Evolutionary conservation across 495 filamentous ascomycete genomes (phyloP).

Genomic region (Beverwykella pulmonaria): DNA sequence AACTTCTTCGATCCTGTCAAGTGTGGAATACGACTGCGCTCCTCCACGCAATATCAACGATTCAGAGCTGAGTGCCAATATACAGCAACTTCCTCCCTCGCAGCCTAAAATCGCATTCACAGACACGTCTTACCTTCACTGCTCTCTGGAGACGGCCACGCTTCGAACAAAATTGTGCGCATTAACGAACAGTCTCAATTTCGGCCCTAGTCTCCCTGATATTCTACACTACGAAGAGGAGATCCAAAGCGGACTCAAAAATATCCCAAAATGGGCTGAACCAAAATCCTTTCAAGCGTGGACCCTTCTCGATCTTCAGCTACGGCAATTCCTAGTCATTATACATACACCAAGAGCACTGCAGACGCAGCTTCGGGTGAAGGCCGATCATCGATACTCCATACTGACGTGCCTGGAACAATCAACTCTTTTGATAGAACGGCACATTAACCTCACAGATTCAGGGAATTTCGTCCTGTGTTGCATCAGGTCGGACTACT

Average conservation of each 20-base stretch:
- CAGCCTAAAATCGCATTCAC: conserved; percentile 12
- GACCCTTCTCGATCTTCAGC: conserved; percentile 27
- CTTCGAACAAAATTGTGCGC: conserved; percentile 18
- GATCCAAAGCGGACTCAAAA: conserved; percentile 6
- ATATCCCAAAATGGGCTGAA: conserved; percentile 19
- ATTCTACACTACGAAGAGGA: conserved; percentile 17
- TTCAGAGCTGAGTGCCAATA: neutral
- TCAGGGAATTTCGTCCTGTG: conserved; percentile 19
- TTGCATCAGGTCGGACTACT: conserved; percentile 23
- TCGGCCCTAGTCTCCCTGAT: neutral
- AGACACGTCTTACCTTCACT: conserved; percentile 21
- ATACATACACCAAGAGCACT: conserved; percentile 9
- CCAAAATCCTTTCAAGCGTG: conserved; percentile 18
- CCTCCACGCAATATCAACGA: conserved; percentile 30
- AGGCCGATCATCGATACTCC: conserved; percentile 13
- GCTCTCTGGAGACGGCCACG: neutral
- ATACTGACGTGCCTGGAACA: conserved; percentile 11
- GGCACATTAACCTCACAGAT: conserved; percentile 16
- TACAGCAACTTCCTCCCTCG: conserved; percentile 11
- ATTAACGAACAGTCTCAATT: neutral
- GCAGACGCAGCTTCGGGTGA: neutral
- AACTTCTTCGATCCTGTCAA: conserved; percentile 9
- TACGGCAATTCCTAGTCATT: conserved; percentile 26
- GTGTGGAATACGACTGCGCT: conserved; percentile 21
- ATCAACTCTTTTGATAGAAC: conserved; percentile 7